Base-by-base conservation (phyloP, 108 stramenopile genomes). In the Fistulifera pelliculosa region DNA sequence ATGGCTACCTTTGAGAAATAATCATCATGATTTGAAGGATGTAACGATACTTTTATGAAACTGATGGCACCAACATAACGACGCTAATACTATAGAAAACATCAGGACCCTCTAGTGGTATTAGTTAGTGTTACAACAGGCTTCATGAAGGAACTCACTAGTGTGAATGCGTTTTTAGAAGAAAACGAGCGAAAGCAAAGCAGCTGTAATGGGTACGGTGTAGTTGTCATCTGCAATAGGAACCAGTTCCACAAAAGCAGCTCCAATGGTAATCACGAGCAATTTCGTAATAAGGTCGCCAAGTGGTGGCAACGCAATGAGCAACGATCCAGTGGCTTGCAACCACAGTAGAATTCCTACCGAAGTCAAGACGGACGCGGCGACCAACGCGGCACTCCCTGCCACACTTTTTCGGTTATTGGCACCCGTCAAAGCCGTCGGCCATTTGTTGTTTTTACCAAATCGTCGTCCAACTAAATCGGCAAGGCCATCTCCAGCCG, bases 181-280 rank as follows among this genome's bases (percentile, higher is more conserved):
- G 31, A 27, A 51, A 23, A 51, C 3, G 50, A 27, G n/a, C 15
- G 81, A 41, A 25, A 89, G 27, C 2, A 78, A 5, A 45, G 67
- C 81, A 22, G 83, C 88, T 22, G 72, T 62, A 1, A 81, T 42
- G 8, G 88, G 85, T 15, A 90, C 88, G 7, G 78, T 79, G 51
- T 66, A 84, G 62, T 90, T 90, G 57, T 90, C 88, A 61, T 90
- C 88, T 0, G 70, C 76, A 17, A 77, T 47, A 1, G 88, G 88
- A 17, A 79, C 42, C 39, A 90, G 35, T 59, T 90, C 88, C 27
- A 90, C 61, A 22, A 66, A 41, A 12, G 88, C 74, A 58, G 77
- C 71, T 0, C 73, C 45, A 21, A 74, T 54, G 21, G 66, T 59
- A 45, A 90, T 77, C 1, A 45, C 52, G 5, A 60, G 24, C 12